Percentiles rank a stretch among this genome's conserved stretches.
These are phyloP conservation scores for Mortierella sp. DNA, from an alignment of 371 early-diverging fungal species.

Conservation along the genomic window DNA sequence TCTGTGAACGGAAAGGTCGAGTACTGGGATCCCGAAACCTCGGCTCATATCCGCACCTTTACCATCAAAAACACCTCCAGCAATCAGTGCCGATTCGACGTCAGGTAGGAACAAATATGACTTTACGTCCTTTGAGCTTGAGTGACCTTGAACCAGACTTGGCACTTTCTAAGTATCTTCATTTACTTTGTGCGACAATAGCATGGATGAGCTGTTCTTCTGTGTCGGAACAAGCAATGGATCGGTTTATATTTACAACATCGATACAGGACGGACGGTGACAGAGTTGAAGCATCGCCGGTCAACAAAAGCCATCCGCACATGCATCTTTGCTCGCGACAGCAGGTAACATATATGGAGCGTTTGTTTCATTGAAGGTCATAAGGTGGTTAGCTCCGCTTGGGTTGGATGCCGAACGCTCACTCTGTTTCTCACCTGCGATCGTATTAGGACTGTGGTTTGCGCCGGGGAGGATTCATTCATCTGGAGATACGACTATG, in stretches of 20 bases:
- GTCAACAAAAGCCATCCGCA: constrained; percentile 82
- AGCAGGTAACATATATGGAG: constrained; percentile 64
- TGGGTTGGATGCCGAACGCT: neutral
- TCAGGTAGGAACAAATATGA: constrained; percentile 57
- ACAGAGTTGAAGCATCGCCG: constrained; percentile 82
- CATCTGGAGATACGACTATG: constrained; percentile 88
- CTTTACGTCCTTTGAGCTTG: too few species aligned
- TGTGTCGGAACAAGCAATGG: constrained; percentile 85
- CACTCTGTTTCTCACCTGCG: neutral
- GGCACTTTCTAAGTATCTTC: neutral
- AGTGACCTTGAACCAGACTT: too few species aligned
- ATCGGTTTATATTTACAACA: constrained; percentile 74
- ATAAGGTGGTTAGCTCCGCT: neutral
- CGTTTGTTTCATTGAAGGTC: too few species aligned
- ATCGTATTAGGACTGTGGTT: constrained; percentile 69
- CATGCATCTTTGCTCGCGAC: constrained; percentile 84
- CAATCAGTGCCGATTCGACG: constrained; percentile 70
- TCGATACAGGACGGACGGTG: constrained; percentile 74
- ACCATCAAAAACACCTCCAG: constrained; percentile 65
- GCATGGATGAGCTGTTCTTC: constrained; percentile 77
- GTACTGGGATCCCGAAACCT: constrained; percentile 74
- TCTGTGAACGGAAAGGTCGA: constrained; percentile 83
- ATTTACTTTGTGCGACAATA: constrained; percentile 13
- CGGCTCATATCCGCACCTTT: constrained; percentile 62
- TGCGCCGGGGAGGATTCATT: constrained; percentile 85